Base-by-base conservation (phyloP, 192 early-diverging fungal species). In the Umbelopsis vinacea region DNA sequence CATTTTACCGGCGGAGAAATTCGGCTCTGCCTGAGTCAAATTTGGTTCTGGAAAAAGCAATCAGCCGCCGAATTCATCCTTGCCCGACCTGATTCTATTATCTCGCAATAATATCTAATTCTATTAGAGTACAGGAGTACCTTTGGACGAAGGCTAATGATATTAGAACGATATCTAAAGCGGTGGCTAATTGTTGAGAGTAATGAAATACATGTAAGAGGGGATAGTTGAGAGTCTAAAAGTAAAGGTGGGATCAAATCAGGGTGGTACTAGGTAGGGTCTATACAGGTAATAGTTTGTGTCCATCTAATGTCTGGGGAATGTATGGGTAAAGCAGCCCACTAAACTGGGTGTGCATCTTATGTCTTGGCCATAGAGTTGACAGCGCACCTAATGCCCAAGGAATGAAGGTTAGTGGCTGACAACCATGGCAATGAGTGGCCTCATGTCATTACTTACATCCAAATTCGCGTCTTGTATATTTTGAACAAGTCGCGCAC, bases 381-480 rank as follows among this genome's bases (percentile, higher is more conserved):
- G 17, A 63, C 57, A 11, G 57, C 57, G 57, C 57, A 63, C 57
- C 57, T 63, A 50, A 6, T 50, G 11, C 11, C 29, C n/a, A n/a
- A 29, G 29, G 29, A 1, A 29, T 29, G 1, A 29, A n/a, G 1
- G 29, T 29, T 29, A 29, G 29, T 29, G 29, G 29, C 29, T 2
- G 29, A n/a, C 29, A 29, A 29, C 1, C 29, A 29, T 29, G n/a
- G n/a, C n/a, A n/a, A n/a, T n/a, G 29, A 63, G 33, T 11, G 15
- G 1, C n/a, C 8, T 19, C 48, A 17, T 50, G 9, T 50, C 48
- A 50, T 6, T 10, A 74, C 78, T 70, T 71, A 91, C 94, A 97
- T 95, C 97, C 97, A 98, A 75, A 98, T 97, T 48, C 97, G 91
- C 21, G 97, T 96, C 81, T 99, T 99, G 82, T 96, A 97, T 52